These are phyloP conservation scores for Simplicillium aogashimaense DNA, from an alignment of 2,329 filamentous ascomycete genomes.

Conservation along the genomic window DNA sequence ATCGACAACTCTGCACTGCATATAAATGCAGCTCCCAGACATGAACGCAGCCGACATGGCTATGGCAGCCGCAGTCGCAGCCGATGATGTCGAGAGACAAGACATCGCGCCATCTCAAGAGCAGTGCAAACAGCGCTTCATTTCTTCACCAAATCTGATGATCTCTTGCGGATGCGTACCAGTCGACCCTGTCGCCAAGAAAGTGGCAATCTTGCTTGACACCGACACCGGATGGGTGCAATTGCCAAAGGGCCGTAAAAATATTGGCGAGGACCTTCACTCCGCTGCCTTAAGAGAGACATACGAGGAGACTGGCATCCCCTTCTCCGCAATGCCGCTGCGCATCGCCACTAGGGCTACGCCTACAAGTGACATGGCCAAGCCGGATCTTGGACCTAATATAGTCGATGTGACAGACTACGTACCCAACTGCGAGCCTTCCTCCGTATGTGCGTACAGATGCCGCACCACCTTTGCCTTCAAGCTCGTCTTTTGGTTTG, in stretches of 20 bases:
- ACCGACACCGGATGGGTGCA: conserved; percentile 30
- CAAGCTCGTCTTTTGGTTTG: conserved; percentile 31
- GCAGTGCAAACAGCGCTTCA: conserved; percentile 16
- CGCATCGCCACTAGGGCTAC: conserved; percentile 33
- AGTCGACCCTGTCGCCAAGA: conserved; percentile 23
- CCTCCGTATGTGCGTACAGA: conserved; percentile 23
- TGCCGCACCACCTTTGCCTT: conserved; percentile 22
- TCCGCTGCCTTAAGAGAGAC: conserved; percentile 35
- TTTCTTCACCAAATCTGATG: conserved; percentile 29
- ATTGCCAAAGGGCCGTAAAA: conserved; percentile 38
- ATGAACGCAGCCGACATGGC: background rate
- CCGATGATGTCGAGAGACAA: background rate
- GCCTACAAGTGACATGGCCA: conserved; percentile 9
- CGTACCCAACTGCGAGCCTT: conserved; percentile 22
- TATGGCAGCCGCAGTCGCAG: background rate
- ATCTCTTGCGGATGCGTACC: conserved; percentile 38
- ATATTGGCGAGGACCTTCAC: conserved; percentile 32
- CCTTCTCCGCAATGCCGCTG: conserved; percentile 25
- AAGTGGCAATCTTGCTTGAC: conserved; percentile 33
- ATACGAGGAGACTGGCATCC: conserved; percentile 36
- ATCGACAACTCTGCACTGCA: too few relatives aligned
- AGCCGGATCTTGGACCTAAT: conserved; percentile 1
- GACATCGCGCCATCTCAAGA: background rate
- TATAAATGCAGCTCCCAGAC: too few relatives aligned
- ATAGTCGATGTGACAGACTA: conserved; percentile 15